These are phyloP conservation scores for Graphilbum sp. DNA, from an alignment of 2,329 filamentous ascomycete genomes.

Conservation along the genomic window DNA sequence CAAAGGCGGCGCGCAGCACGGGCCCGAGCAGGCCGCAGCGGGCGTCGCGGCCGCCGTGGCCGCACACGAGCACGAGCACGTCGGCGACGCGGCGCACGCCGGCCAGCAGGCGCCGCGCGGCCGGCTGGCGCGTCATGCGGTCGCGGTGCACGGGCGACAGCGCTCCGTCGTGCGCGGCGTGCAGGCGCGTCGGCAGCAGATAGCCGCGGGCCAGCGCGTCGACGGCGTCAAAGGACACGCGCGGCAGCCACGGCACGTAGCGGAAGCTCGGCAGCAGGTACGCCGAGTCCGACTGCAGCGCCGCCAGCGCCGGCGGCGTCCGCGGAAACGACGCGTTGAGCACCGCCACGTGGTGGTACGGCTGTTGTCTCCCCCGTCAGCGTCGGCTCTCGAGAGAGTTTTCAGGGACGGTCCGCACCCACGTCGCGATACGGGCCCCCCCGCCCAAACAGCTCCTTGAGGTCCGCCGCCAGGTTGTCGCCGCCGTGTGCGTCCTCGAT, in stretches of 20 bases:
- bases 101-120: slow-evolving; percentile 31
- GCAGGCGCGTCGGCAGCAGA: slow-evolving; percentile 45
- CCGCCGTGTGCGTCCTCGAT: slow-evolving; percentile 67
- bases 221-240: slow-evolving; percentile 37
- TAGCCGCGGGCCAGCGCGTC: slow-evolving; percentile 47
- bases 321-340: slow-evolving; percentile 59
- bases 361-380: slow-evolving; percentile 42
- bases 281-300: slow-evolving; percentile 42
- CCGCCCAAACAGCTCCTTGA: slow-evolving; percentile 54
- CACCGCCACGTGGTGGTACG: slow-evolving; percentile 66
- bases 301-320: slow-evolving; percentile 28
- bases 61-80: slow-evolving; percentile 70
- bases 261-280: slow-evolving; percentile 74
- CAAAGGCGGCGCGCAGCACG: slow-evolving; percentile 54
- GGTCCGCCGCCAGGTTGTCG: slow-evolving; percentile 50
- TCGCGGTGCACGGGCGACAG: slow-evolving; percentile 42
- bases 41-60: slow-evolving; percentile 65
- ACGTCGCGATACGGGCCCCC: slow-evolving; percentile 53
- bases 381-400: too few species aligned
- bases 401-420: too few species aligned
- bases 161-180: slow-evolving; percentile 37
- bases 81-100: slow-evolving; percentile 43
- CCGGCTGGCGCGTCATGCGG: slow-evolving; percentile 31
- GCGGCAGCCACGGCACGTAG: slow-evolving; percentile 57
- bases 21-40: slow-evolving; percentile 74